phyloP scores from a whole-genome alignment of 305 asterid genomes.

The Fraxinus floribunda region DNA sequence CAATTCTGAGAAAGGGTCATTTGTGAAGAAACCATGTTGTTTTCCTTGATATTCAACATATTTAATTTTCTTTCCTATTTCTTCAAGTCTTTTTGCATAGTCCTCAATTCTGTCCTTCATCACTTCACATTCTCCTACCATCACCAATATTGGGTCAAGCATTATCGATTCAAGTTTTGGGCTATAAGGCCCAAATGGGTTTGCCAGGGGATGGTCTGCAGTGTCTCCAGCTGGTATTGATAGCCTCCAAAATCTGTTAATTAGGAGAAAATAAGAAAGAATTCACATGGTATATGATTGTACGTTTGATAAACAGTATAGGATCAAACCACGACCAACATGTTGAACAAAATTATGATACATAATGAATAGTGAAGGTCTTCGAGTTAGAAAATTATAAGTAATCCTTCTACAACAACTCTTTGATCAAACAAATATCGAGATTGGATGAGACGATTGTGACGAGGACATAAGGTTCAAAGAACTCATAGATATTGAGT shows the following conservation, averaged over 20 bases:
- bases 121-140: constrained; percentile 55
- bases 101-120: constrained; percentile 55
- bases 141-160: constrained; percentile 51
- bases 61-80: constrained; percentile 37
- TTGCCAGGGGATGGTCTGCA: constrained; percentile 53
- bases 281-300: background rate
- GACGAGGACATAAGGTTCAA: background rate
- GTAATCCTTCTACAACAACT: background rate
- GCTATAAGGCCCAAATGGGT: constrained; percentile 66
- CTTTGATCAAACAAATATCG: background rate
- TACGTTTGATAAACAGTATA: background rate
- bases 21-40: constrained; percentile 58
- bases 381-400: background rate
- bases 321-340: background rate
- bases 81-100: constrained; percentile 42
- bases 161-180: constrained; percentile 35
- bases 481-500: background rate
- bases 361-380: background rate
- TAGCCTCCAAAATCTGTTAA: constrained; percentile 62
- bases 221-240: constrained; percentile 48
- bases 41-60: constrained; percentile 44
- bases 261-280: background rate
- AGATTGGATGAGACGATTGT: background rate
- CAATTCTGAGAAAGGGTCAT: constrained; percentile 39
- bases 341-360: background rate